Evolutionary conservation across 345 rosid genomes (phyloP).

Genomic region (Eucalyptus tenuipes): DNA sequence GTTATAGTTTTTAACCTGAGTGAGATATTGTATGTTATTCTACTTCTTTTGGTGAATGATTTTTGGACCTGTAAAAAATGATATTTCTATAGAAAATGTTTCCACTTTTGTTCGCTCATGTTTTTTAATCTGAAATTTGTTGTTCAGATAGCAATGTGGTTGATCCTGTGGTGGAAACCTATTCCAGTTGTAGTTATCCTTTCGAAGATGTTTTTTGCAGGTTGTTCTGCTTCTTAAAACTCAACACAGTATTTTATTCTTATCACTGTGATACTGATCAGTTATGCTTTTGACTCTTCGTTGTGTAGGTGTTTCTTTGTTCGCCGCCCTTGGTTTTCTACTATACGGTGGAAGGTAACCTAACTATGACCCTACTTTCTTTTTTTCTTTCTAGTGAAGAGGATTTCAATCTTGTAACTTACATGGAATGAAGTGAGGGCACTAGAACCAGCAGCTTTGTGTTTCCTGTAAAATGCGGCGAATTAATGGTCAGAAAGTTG

Average conservation of each 20-base stretch:
- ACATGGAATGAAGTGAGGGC: background rate
- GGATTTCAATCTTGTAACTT: background rate
- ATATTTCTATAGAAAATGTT: background rate
- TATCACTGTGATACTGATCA: background rate
- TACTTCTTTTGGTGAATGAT: background rate
- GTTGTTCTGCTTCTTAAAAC: constrained; percentile 9
- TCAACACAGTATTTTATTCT: background rate
- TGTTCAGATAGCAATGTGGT: constrained; percentile 68
- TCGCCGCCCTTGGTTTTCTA: constrained; percentile 81
- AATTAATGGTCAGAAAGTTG: background rate
- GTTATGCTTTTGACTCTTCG: background rate
- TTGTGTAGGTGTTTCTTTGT: constrained; percentile 61
- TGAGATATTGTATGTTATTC: background rate
- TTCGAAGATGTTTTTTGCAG: constrained; percentile 84
- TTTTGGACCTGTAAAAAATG: background rate
- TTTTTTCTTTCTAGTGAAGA: background rate
- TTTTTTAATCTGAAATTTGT: background rate
- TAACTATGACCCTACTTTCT: background rate
- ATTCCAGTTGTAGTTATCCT: constrained; percentile 36
- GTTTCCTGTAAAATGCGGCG: background rate
- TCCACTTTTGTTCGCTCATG: background rate
- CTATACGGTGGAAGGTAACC: constrained; percentile 91
- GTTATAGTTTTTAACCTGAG: background rate
- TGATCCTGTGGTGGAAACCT: constrained; percentile 75
- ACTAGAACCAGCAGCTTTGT: background rate